phyloP scores from a whole-genome alignment of 495 filamentous ascomycete genomes.

The Astrothelium subdiscretum region DNA sequence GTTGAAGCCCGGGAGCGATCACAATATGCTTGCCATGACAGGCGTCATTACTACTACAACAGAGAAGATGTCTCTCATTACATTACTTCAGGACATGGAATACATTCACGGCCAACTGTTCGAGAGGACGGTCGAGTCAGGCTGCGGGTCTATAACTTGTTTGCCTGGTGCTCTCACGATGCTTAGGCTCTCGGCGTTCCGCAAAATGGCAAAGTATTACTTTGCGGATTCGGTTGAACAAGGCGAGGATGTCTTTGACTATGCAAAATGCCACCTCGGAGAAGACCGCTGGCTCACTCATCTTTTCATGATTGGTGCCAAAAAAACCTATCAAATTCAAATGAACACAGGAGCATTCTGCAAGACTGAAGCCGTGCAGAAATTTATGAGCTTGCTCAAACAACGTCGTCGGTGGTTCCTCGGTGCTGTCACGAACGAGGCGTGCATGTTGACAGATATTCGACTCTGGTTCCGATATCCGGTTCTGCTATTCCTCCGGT shows the following conservation, averaged over 20 bases:
- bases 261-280: conserved; percentile 86
- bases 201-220: conserved; percentile 97
- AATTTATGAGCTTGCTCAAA: conserved; percentile 75
- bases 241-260: conserved; percentile 94
- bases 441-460: conserved; percentile 94
- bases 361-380: conserved; percentile 95
- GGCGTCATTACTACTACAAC: conserved; percentile 95
- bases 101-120: conserved; percentile 97
- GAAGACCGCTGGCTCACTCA: conserved; percentile 98
- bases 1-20: conserved; percentile 82
- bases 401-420: conserved; percentile 95
- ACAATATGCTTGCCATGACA: conserved; percentile 96
- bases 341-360: conserved; percentile 97
- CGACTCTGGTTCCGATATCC: conserved; percentile 89
- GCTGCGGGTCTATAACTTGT: conserved; percentile 90
- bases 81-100: conserved; percentile 93
- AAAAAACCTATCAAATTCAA: conserved; percentile 87
- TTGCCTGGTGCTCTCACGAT: conserved; percentile 91
- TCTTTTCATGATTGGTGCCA: conserved; percentile 96
- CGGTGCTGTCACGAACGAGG: conserved; percentile 96
- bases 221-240: conserved; percentile 96
- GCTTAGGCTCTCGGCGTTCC: conserved; percentile 89
- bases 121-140: conserved; percentile 91
- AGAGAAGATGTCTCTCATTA: conserved; percentile 77
- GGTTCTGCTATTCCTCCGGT: conserved; percentile 73